Percentiles rank a stretch among this genome's conserved stretches.
Conservation (phyloP, 352 stramenopile genomes). For the Achlya hypogyna region DNA sequence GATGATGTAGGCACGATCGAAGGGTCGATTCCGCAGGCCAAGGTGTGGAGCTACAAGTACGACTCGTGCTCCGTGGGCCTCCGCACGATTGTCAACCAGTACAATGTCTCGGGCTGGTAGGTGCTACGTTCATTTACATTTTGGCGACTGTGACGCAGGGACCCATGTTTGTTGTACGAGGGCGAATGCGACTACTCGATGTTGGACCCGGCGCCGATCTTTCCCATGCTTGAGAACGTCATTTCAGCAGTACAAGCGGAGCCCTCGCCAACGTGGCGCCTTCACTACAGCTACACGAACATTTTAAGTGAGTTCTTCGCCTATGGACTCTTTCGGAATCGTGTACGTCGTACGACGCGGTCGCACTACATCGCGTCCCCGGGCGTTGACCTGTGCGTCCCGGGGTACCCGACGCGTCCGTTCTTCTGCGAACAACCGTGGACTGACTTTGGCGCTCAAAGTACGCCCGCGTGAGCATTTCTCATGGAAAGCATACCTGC, state of each 20-base stretch:
- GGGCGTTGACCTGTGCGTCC: not conserved
- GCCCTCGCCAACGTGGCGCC: not conserved
- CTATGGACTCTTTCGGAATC: not conserved
- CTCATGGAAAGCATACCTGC: not conserved
- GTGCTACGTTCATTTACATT: not conserved
- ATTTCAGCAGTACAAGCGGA: not conserved
- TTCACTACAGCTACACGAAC: not conserved
- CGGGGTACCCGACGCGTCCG: not conserved
- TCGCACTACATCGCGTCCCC: not conserved
- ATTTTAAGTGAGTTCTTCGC: not conserved
- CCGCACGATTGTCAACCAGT: not conserved
- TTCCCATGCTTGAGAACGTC: not conserved
- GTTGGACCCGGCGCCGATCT: not conserved
- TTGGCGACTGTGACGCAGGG: not conserved
- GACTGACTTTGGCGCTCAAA: not conserved
- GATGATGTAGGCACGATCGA: not conserved
- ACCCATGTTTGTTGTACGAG: not conserved
- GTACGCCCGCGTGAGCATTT: not conserved
- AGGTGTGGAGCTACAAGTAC: constrained; percentile 4
- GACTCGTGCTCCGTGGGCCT: not conserved
- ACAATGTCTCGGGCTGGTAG: not conserved
- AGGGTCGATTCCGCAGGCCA: not conserved
- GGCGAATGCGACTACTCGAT: not conserved
- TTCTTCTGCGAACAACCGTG: not conserved
- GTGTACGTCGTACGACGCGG: not conserved